phyloP scores from a whole-genome alignment of 257 asterid genomes.

The Capsicum chinense region DNA sequence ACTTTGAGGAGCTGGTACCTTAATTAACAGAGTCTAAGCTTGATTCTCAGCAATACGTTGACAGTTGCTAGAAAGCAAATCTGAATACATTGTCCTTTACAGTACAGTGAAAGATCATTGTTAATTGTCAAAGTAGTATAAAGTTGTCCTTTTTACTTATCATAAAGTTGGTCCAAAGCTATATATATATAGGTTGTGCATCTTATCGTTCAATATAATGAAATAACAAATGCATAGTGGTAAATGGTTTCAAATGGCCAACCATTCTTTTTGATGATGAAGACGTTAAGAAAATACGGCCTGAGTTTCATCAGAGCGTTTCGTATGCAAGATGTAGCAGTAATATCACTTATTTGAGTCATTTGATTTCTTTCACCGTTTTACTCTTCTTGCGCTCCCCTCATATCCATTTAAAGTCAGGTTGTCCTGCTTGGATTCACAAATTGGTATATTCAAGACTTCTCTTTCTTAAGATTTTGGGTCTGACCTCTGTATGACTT shows the following conservation, averaged over 20 bases:
- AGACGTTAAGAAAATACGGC: background rate
- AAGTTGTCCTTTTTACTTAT: background rate
- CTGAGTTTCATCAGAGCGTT: background rate
- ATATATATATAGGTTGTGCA: background rate
- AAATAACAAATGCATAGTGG: slow-evolving; percentile 11
- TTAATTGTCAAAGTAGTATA: slow-evolving; percentile 3
- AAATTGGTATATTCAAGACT: background rate
- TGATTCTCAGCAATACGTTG: background rate
- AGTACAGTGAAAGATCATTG: background rate
- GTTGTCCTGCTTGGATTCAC: slow-evolving; percentile 12
- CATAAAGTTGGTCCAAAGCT: background rate
- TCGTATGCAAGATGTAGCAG: slow-evolving; percentile 12
- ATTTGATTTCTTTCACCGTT: background rate
- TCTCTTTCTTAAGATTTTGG: slow-evolving; percentile 13
- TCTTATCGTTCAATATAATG: slow-evolving; percentile 11
- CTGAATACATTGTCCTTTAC: background rate
- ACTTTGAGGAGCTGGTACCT: background rate
- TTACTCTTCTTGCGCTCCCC: background rate
- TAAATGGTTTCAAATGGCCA: background rate
- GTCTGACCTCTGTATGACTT: background rate
- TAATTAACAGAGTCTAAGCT: background rate
- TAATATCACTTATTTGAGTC: slow-evolving; percentile 2
- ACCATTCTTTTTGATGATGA: background rate
- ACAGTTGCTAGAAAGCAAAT: slow-evolving; percentile 6
- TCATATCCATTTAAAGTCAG: slow-evolving; percentile 4